Percentiles rank a stretch among this genome's conserved stretches.
Conservation (phyloP, 164 flowering plant genomes). For the Macadamia integrifolia region DNA sequence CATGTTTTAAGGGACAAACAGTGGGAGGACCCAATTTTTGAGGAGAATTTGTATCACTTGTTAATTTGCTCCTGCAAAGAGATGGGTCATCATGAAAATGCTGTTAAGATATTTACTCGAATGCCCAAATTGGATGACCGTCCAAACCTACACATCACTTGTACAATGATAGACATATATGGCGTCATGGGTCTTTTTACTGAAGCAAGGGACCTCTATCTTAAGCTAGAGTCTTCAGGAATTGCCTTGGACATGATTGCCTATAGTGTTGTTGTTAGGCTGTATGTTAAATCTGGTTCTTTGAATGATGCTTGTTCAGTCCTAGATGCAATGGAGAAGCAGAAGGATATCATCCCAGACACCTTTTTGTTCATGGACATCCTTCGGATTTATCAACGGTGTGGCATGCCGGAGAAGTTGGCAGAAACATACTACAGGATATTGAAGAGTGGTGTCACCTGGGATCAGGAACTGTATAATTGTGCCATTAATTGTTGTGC, state of each 20-base stretch:
- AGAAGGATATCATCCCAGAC: conserved; percentile 64
- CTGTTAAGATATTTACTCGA: conserved; percentile 48
- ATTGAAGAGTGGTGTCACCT: conserved; percentile 48
- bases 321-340: conserved; percentile 57
- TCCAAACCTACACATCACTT: conserved; percentile 70
- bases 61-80: conserved; percentile 91
- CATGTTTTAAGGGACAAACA: conserved; percentile 47
- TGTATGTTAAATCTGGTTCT: conserved; percentile 71
- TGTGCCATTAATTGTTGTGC: conserved; percentile 92
- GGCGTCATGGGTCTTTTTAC: conserved; percentile 43
- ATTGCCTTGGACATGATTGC: conserved; percentile 64
- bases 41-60: conserved; percentile 84
- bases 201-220: conserved; percentile 62
- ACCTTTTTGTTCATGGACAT: conserved; percentile 65
- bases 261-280: conserved; percentile 65
- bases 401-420: conserved; percentile 57
- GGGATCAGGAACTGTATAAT: conserved; percentile 89
- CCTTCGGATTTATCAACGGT: conserved; percentile 77
- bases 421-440: conserved; percentile 51
- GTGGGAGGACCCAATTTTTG: conserved; percentile 73
- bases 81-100: conserved; percentile 47
- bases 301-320: conserved; percentile 66
- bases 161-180: conserved; percentile 89
- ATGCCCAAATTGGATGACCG: conserved; percentile 42
- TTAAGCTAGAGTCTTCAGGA: conserved; percentile 47